Evolutionary conservation across 2,329 filamentous ascomycete species (phyloP).

Genomic region (Sphaerulina vaccinii): DNA sequence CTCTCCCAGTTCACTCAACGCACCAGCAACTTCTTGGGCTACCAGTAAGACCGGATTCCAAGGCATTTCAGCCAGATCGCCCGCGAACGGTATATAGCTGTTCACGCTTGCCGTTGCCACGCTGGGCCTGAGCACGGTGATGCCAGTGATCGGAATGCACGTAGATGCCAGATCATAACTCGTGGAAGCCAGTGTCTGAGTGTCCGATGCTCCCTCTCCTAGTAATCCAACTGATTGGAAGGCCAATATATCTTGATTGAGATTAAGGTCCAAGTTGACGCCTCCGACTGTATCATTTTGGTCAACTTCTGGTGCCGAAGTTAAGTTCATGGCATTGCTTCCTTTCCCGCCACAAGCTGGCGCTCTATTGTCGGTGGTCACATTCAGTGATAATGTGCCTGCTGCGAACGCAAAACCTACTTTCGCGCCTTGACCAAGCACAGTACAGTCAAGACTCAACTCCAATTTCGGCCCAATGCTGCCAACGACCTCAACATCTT

Average conservation of each 20-base stretch:
- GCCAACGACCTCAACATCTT: slow-evolving; percentile 7
- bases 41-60: not conserved
- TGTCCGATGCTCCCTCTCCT: not conserved
- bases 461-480: slow-evolving; percentile 8
- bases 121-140: not conserved
- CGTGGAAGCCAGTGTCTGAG: slow-evolving; percentile 4
- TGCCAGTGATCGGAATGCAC: slow-evolving; percentile 3
- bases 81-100: not conserved
- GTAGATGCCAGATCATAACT: slow-evolving; percentile 1
- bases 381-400: slow-evolving; percentile 3
- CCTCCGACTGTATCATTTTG: not conserved
- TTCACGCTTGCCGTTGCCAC: not conserved
- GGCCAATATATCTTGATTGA: slow-evolving; percentile 12
- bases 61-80: not conserved
- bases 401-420: slow-evolving; percentile 13
- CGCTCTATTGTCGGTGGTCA: not conserved
- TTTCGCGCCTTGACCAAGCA: slow-evolving; percentile 8
- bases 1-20: not conserved
- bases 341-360: not conserved
- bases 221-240: not conserved
- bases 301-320: not conserved
- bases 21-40: not conserved
- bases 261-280: slow-evolving; percentile 1
- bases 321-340: not conserved
- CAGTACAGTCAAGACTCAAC: slow-evolving; percentile 6